A percentile compares a stretch with the other conserved stretches of the same genome.
These are phyloP conservation scores for Kregervanrija pseudodelftensis DNA, from an alignment of 805 yeast genomes.

Conservation along the genomic window DNA sequence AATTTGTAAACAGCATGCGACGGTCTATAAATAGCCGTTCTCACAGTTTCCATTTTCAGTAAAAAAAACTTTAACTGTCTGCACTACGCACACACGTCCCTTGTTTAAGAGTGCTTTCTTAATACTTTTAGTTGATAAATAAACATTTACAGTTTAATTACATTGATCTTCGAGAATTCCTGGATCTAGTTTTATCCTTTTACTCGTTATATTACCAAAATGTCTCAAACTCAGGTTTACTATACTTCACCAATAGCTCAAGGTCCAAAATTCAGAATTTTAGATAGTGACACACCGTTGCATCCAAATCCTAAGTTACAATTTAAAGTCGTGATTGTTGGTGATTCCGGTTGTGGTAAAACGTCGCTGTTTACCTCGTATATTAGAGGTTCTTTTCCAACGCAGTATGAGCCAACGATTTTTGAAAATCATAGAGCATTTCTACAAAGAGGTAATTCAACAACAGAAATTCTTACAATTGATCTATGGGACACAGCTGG, in stretches of 20 bases:
- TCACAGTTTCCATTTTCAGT: no score
- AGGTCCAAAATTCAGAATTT: conserved; percentile 19
- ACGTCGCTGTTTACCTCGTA: conserved; percentile 92
- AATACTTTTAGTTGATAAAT: no score
- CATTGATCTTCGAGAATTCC: no score
- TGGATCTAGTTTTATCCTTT: no score
- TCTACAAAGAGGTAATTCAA: conserved; percentile 86
- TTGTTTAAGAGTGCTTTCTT: no score
- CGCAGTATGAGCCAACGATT: conserved; percentile 96
- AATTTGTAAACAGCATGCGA: no score
- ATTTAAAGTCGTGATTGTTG: conserved; percentile 71
- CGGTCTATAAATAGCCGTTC: no score
- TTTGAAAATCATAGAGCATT: conserved; percentile 91
- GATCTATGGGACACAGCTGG: conserved; percentile 97
- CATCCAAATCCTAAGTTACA: conserved; percentile 19
- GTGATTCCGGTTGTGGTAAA: conserved; percentile 99
- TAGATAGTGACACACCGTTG: conserved; percentile 27
- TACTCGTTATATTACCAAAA: background rate
- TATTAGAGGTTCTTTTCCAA: conserved; percentile 92
- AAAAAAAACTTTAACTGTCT: no score
- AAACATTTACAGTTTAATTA: no score
- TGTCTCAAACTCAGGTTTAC: conserved; percentile 5
- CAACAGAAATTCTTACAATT: conserved; percentile 65
- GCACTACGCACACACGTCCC: no score
- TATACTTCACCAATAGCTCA: conserved; percentile 13